Evolutionary conservation across 441 rosid species (phyloP).

Genomic region (Rhodomyrtus psidioides): DNA sequence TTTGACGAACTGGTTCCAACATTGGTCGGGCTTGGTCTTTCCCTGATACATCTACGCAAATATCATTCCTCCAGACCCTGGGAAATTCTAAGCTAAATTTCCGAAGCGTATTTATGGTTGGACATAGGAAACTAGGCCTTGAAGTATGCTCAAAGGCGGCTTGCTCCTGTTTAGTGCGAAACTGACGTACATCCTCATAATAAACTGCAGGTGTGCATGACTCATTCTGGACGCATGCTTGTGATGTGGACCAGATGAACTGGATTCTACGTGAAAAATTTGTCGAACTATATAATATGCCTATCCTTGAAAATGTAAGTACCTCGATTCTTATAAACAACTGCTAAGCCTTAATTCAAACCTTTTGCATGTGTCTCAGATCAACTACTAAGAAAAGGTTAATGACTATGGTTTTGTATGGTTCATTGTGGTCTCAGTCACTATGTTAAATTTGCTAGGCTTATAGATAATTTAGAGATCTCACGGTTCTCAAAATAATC

Average conservation of each 20-base stretch:
- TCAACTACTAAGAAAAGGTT: not conserved
- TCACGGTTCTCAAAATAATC: not conserved
- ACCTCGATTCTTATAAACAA: not conserved
- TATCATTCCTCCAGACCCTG: not conserved
- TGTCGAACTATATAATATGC: conserved; percentile 81
- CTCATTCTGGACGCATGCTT: conserved; percentile 97
- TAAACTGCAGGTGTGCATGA: conserved; percentile 83
- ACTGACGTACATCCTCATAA: not conserved
- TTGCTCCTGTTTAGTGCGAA: not conserved
- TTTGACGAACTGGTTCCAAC: not conserved
- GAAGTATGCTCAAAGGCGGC: not conserved
- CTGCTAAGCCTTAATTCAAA: not conserved
- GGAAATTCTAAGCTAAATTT: not conserved
- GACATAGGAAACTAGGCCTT: not conserved
- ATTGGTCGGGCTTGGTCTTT: not conserved
- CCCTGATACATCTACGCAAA: not conserved
- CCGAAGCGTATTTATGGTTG: not conserved
- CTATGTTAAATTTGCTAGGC: not conserved
- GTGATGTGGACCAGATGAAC: conserved; percentile 90
- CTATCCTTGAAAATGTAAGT: conserved; percentile 93
- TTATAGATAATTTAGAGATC: not conserved
- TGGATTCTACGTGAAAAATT: conserved; percentile 77
- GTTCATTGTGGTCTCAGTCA: not conserved
- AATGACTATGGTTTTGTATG: not conserved
- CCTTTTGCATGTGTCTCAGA: not conserved